A percentile compares a stretch with the other conserved stretches of the same genome.
Conservation (phyloP, 129 eudicot species). For the Helianthus tuberosus region DNA sequence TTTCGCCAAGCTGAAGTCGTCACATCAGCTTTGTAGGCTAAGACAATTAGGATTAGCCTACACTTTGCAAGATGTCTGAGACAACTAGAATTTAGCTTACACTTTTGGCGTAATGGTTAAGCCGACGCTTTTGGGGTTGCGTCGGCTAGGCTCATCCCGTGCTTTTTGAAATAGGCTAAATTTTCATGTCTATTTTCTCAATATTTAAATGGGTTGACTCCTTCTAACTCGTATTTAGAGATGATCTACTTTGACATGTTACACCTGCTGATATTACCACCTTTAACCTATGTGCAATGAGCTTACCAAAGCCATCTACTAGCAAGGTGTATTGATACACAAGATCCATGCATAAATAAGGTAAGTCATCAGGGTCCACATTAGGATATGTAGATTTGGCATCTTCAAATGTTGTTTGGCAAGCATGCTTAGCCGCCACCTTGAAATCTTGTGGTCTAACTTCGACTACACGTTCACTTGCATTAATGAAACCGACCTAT, state of each 20-base stretch:
- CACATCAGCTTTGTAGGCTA: too few relatives aligned
- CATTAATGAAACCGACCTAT: conserved; percentile 83
- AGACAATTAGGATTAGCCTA: too few relatives aligned
- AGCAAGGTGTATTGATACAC: conserved; percentile 87
- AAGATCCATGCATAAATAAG: conserved; percentile 96
- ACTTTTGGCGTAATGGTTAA: too few relatives aligned
- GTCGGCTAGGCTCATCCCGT: too few relatives aligned
- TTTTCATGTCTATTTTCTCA: too few relatives aligned
- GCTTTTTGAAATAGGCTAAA: too few relatives aligned
- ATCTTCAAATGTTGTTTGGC: conserved; percentile 60
- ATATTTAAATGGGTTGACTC: too few relatives aligned
- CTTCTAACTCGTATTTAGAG: neutral
- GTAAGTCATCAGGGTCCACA: conserved; percentile 60
- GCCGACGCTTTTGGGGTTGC: too few relatives aligned
- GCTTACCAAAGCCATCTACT: conserved; percentile 94
- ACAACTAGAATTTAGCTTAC: too few relatives aligned
- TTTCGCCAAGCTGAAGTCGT: too few relatives aligned
- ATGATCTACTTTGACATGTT: neutral
- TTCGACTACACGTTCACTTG: conserved; percentile 53
- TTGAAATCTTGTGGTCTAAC: conserved; percentile 76
- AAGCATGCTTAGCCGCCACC: conserved; percentile 81
- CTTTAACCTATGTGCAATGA: neutral
- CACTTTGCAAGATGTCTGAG: too few relatives aligned
- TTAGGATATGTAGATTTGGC: conserved; percentile 58
- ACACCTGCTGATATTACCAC: neutral